Evolutionary conservation across 2,329 filamentous ascomycete genomes (phyloP).

Genomic region (Knufia fluminis): DNA sequence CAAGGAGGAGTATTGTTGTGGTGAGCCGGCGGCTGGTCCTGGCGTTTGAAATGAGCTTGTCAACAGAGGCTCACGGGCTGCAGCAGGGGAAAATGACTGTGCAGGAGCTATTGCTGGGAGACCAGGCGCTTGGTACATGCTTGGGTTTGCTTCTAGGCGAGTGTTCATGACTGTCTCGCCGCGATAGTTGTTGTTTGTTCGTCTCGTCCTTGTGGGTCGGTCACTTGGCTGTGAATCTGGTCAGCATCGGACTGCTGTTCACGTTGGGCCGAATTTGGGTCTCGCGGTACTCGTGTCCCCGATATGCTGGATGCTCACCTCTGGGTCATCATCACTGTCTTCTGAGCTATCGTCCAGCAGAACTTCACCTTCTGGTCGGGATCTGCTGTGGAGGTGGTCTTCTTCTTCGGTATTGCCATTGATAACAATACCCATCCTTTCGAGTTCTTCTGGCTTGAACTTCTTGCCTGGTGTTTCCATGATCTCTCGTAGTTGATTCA

Average conservation of each 20-base stretch:
- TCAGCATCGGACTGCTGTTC: slow-evolving; percentile 17
- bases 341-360: slow-evolving; percentile 23
- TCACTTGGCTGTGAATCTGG: slow-evolving; percentile 34
- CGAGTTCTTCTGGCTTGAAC: slow-evolving; percentile 66
- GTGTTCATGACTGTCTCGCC: slow-evolving; percentile 21
- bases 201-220: slow-evolving; percentile 36
- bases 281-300: neutral
- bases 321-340: slow-evolving; percentile 23
- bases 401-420: slow-evolving; percentile 11
- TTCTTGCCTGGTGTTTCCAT: slow-evolving; percentile 56
- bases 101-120: slow-evolving; percentile 20
- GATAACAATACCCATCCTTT: slow-evolving; percentile 38
- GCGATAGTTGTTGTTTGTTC: slow-evolving; percentile 21
- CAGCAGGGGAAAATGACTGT: slow-evolving; percentile 17
- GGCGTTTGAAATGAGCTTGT: slow-evolving; percentile 18
- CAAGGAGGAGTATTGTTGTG: slow-evolving; percentile 15
- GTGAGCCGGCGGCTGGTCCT: slow-evolving; percentile 9
- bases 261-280: slow-evolving; percentile 9
- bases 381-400: neutral
- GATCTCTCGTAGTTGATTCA: slow-evolving; percentile 52
- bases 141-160: slow-evolving; percentile 7
- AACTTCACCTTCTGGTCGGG: slow-evolving; percentile 19
- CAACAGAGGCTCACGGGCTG: slow-evolving; percentile 14
- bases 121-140: slow-evolving; percentile 16
- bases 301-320: slow-evolving; percentile 17